These are phyloP conservation scores for Metschnikowia borealis DNA, from an alignment of 805 yeast species.

Conservation along the genomic window DNA sequence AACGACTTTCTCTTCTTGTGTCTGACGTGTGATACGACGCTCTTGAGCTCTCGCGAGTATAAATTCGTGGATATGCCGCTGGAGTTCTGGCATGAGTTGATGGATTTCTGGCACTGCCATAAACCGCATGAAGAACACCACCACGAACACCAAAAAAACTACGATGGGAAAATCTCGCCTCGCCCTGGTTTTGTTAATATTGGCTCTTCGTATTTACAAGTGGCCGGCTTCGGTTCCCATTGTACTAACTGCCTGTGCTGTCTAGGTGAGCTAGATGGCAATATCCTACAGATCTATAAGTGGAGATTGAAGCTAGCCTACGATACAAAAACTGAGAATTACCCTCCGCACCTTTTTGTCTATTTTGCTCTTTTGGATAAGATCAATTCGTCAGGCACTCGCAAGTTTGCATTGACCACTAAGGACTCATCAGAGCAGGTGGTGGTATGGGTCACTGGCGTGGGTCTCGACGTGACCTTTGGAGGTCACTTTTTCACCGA, in stretches of 20 bases:
- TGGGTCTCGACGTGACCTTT: constrained; percentile 30
- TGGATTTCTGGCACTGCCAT: constrained; percentile 98
- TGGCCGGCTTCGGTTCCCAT: constrained; percentile 24
- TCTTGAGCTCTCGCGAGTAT: constrained; percentile 31
- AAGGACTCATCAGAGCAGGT: constrained; percentile 14
- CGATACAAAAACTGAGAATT: constrained; percentile 13
- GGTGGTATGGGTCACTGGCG: constrained; percentile 34
- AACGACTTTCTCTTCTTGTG: constrained; percentile 32
- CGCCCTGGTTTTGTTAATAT: constrained; percentile 39
- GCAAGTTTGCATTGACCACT: constrained; percentile 26
- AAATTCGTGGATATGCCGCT: constrained; percentile 72
- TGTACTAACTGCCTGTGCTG: constrained; percentile 36
- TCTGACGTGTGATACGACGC: constrained; percentile 21
- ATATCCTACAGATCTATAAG: constrained; percentile 39
- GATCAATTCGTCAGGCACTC: constrained; percentile 35
- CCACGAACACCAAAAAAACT: constrained; percentile 21
- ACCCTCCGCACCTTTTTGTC: constrained; percentile 18
- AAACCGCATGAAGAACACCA: constrained; percentile 48
- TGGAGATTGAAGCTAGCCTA: constrained; percentile 48
- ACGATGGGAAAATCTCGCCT: constrained; percentile 43
- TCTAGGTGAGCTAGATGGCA: constrained; percentile 39
- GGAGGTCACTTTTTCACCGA: constrained; percentile 17
- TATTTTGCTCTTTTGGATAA: constrained; percentile 30
- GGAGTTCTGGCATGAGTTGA: constrained; percentile 88
- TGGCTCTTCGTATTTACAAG: constrained; percentile 54